phyloP scores from a whole-genome alignment of 2,329 filamentous ascomycete genomes.

The Trichoderma guizhouense region DNA sequence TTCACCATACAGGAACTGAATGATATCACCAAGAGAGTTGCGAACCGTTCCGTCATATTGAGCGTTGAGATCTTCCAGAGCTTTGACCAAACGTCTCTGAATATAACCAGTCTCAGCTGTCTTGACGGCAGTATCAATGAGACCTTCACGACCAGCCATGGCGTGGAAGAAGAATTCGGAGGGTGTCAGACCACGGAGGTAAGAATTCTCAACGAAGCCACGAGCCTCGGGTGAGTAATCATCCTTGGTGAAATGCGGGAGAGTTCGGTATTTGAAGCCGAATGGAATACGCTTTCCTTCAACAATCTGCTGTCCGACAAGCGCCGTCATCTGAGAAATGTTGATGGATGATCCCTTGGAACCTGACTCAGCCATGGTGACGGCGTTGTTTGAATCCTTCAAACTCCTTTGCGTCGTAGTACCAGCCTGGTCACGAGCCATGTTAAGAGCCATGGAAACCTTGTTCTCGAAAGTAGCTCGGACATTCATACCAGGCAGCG shows the following conservation, averaged over 20 bases:
- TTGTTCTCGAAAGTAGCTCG: constrained; percentile 98
- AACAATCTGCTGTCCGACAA: constrained; percentile 96
- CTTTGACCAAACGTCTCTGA: constrained; percentile 96
- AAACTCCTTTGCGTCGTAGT: constrained; percentile 86
- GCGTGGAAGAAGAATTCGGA: constrained; percentile 99
- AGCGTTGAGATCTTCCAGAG: constrained; percentile 93
- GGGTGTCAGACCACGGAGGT: constrained; percentile 90
- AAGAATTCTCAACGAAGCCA: constrained; percentile 98
- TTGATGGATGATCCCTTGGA: constrained; percentile 99
- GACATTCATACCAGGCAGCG: constrained; percentile 97
- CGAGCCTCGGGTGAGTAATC: constrained; percentile 96
- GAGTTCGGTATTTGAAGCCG: constrained; percentile 95
- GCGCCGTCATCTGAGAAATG: constrained; percentile 98
- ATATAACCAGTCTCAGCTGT: constrained; percentile 99
- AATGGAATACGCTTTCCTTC: constrained; percentile 99
- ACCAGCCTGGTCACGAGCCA: constrained; percentile 94
- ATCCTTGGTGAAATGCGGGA: constrained; percentile 98
- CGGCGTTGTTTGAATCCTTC: constrained; percentile 94
- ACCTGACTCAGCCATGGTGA: constrained; percentile 92
- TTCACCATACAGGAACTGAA: constrained; percentile 97
- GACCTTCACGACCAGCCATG: constrained; percentile 99
- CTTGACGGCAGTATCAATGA: constrained; percentile 99
- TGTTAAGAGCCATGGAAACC: constrained; percentile 90
- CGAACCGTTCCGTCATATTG: constrained; percentile 97
- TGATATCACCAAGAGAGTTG: constrained; percentile 92